Conservation (phyloP, 1,284 basidiomycete genomes). For the Blastosporella zonata region DNA sequence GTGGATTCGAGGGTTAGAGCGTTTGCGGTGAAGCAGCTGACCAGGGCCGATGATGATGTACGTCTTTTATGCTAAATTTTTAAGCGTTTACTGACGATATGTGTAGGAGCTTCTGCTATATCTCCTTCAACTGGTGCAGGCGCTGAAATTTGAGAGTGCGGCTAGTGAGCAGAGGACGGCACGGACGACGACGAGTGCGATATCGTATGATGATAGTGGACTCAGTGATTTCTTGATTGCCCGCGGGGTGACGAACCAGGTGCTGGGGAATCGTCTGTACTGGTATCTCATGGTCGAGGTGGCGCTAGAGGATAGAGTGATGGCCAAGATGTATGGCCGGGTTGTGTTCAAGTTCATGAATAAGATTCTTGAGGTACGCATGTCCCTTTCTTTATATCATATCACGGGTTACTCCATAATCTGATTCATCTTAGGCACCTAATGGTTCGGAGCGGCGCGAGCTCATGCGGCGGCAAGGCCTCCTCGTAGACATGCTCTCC, state of each 20-base stretch:
- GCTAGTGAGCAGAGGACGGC: slow-evolving; percentile 69
- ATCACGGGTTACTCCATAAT: slow-evolving; percentile 13
- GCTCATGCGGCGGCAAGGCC: slow-evolving; percentile 80
- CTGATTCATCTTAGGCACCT: slow-evolving; percentile 45
- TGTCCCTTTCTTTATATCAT: not conserved
- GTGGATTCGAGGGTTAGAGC: slow-evolving; percentile 89
- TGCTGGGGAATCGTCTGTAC: slow-evolving; percentile 89
- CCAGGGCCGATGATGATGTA: slow-evolving; percentile 92
- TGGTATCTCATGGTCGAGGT: slow-evolving; percentile 99
- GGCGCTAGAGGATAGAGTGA: slow-evolving; percentile 71
- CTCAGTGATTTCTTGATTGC: slow-evolving; percentile 89
- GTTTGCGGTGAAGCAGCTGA: slow-evolving; percentile 91
- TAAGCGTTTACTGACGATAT: not conserved
- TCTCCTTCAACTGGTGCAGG: slow-evolving; percentile 94
- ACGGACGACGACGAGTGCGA: slow-evolving; percentile 63
- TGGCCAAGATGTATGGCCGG: slow-evolving; percentile 89
- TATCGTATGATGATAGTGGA: slow-evolving; percentile 81
- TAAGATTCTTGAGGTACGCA: slow-evolving; percentile 76
- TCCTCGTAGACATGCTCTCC: slow-evolving; percentile 82
- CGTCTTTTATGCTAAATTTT: slow-evolving; percentile 20
- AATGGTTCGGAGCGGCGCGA: slow-evolving; percentile 78
- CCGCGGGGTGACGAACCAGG: slow-evolving; percentile 78
- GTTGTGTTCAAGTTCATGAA: slow-evolving; percentile 89
- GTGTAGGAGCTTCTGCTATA: slow-evolving; percentile 87
- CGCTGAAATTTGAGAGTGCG: slow-evolving; percentile 89